Base-by-base conservation (phyloP, 1,284 basidiomycete species). In the Stygiomarasmius scandens region DNA sequence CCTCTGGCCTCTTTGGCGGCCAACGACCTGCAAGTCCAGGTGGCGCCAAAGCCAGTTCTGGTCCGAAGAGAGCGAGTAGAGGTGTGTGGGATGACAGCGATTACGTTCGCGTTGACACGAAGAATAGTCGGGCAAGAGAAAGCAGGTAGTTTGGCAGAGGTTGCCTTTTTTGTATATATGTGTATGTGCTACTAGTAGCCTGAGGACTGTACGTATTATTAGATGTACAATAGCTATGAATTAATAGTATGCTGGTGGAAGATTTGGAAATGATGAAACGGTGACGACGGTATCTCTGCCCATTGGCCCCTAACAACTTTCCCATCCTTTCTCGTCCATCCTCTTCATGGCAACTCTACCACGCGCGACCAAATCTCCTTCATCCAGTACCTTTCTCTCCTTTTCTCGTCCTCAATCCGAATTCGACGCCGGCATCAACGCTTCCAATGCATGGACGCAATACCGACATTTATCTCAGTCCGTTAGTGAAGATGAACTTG, bases 91-190 rank as follows among this genome's bases (percentile, higher is more conserved):
- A 84, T 53, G 89, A 91, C 64, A 81, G 82, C 61, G 93, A 95
- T 63, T 96, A 94, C 66, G 93, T 95, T 54, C 82, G 85, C 63
- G 80, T 95, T 32, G 93, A 95, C 62, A 94, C 90, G 36, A 87
- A 81, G 75, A 78, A 65, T 54, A 89, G 85, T 68, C 73, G 82
- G 19, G 76, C 77, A 52, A 62, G 72, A 52, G 77, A 74, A 27
- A 36, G 27, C 14, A 38, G 49, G 22, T 45, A 43, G 38, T 41
- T 41, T n/a, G n/a, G 38, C 38, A 16, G 38, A 41, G 38, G 38
- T 9, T 19, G 38, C 38, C n/a, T 9, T 41, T 41, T 41, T 19
- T 6, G 38, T 41, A 16, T 41, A 41, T n/a, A n/a, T 41, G 38
- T 41, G 16, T 41, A 32, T 32, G 29, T 32, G 29, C 29, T 5